Conservation (phyloP, 2,329 filamentous ascomycete species). For the Fusarium brachygibbosum region DNA sequence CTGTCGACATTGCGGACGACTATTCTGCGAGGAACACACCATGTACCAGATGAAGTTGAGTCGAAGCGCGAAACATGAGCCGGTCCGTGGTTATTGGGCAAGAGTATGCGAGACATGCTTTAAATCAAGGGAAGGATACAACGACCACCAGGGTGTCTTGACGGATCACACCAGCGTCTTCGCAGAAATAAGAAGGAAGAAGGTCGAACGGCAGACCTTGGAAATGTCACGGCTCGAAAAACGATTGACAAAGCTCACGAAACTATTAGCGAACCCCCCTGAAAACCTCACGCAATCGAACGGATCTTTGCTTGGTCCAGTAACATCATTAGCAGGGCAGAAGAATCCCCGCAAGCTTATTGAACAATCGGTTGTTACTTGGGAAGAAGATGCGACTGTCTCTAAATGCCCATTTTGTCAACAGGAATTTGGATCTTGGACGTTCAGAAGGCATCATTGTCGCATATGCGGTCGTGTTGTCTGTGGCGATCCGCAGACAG, state of each 20-base stretch:
- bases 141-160: constrained; percentile 82
- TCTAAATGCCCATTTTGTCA: constrained; percentile 91
- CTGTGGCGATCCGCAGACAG: constrained; percentile 87
- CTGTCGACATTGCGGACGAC: constrained; percentile 89
- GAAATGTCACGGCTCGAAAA: constrained; percentile 94
- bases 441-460: constrained; percentile 94
- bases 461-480: constrained; percentile 93
- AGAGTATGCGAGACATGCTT: constrained; percentile 99
- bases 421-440: constrained; percentile 94
- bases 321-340: constrained; percentile 73
- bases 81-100: constrained; percentile 91
- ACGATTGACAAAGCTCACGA: constrained; percentile 88
- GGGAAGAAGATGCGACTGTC: constrained; percentile 92
- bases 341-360: constrained; percentile 83
- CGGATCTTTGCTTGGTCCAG: constrained; percentile 70
- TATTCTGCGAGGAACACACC: constrained; percentile 98
- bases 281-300: constrained; percentile 69
- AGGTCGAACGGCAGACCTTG: constrained; percentile 85
- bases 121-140: constrained; percentile 95
- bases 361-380: constrained; percentile 93
- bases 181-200: constrained; percentile 76
- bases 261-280: constrained; percentile 81
- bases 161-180: constrained; percentile 82
- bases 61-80: constrained; percentile 88
- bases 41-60: constrained; percentile 99